Evolutionary conservation across 257 asterid genomes (phyloP).

Genomic region (Solanum corneliomulleri): DNA sequence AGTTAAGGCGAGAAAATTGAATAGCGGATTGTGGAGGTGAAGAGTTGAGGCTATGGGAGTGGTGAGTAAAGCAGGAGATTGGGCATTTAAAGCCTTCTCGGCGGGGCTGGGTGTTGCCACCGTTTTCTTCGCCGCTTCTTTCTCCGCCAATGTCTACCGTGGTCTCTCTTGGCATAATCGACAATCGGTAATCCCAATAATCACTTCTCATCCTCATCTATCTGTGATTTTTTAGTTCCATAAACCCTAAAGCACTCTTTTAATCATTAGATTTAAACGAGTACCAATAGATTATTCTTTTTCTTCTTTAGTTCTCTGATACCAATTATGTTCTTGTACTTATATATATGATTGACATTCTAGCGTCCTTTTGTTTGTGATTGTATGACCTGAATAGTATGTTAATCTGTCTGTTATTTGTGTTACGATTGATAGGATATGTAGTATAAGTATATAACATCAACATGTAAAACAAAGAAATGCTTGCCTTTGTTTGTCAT

Average conservation of each 20-base stretch:
- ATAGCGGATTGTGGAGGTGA: neutral
- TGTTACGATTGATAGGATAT: neutral
- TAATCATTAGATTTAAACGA: neutral
- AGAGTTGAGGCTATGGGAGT: neutral
- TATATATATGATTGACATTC: neutral
- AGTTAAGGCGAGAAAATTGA: neutral
- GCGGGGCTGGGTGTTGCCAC: slow-evolving; percentile 72
- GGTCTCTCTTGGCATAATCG: slow-evolving; percentile 81
- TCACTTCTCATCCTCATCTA: neutral
- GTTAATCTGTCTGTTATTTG: neutral
- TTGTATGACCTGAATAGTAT: neutral
- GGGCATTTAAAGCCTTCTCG: slow-evolving; percentile 66
- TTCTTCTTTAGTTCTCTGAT: neutral
- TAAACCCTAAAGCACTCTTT: neutral
- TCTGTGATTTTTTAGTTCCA: neutral
- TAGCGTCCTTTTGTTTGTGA: neutral
- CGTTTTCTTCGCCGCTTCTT: slow-evolving; percentile 53
- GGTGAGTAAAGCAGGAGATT: slow-evolving; percentile 55
- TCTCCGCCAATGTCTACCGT: slow-evolving; percentile 81
- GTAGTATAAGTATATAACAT: neutral
- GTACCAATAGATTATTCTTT: neutral
- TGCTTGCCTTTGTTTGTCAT: neutral
- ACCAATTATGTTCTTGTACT: neutral
- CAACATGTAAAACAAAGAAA: neutral
- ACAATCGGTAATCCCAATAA: slow-evolving; percentile 35